phyloP scores from a whole-genome alignment of 2,329 filamentous ascomycete species.

The Dothideomycetes sp. region DNA sequence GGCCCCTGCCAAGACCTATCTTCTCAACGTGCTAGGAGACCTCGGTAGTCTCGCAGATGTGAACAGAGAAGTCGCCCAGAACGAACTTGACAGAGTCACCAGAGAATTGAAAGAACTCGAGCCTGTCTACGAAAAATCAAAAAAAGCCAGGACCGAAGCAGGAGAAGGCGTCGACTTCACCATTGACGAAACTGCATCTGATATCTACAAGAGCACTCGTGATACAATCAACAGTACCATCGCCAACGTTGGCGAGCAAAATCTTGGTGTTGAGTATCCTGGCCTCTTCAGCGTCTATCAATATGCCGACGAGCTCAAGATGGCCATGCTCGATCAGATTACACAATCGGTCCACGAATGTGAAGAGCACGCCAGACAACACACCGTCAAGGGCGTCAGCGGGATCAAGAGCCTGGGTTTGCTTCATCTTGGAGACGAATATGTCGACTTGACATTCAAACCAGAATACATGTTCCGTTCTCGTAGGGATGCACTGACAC shows the following conservation, averaged over 20 bases:
- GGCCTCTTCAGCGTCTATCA: slow-evolving; percentile 78
- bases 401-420: slow-evolving; percentile 83
- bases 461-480: slow-evolving; percentile 91
- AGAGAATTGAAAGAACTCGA: slow-evolving; percentile 74
- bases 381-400: slow-evolving; percentile 72
- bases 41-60: slow-evolving; percentile 73
- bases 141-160: slow-evolving; percentile 69
- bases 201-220: slow-evolving; percentile 78
- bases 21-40: slow-evolving; percentile 86
- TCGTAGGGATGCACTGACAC: slow-evolving; percentile 68
- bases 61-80: slow-evolving; percentile 77
- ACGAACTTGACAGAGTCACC: slow-evolving; percentile 74
- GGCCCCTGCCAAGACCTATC: slow-evolving; percentile 88
- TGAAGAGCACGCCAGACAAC: slow-evolving; percentile 74
- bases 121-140: slow-evolving; percentile 74
- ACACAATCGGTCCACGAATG: slow-evolving; percentile 67
- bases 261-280: slow-evolving; percentile 77
- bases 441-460: slow-evolving; percentile 76
- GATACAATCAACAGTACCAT: slow-evolving; percentile 68
- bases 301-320: slow-evolving; percentile 87
- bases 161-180: slow-evolving; percentile 71
- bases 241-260: slow-evolving; percentile 60
- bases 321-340: slow-evolving; percentile 84
- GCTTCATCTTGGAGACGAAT: slow-evolving; percentile 79
- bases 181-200: slow-evolving; percentile 76